A percentile compares a stretch with the other conserved stretches of the same genome.
Conservation (phyloP, 129 eudicot species). For the Ambrosia trifida region DNA sequence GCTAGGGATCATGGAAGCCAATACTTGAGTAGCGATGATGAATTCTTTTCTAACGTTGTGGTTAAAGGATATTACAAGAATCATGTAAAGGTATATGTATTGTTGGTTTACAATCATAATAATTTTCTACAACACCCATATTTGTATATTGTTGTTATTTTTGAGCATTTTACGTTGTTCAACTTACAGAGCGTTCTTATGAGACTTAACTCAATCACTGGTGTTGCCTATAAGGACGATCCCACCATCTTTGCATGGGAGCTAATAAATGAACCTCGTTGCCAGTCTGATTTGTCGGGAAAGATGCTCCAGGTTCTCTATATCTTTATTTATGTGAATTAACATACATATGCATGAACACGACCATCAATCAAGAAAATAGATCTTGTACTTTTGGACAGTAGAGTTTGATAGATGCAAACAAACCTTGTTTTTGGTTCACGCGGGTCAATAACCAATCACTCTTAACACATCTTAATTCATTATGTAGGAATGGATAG, state of each 20-base stretch:
- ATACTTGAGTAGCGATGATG: slow-evolving; percentile 36
- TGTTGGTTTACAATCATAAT: no score
- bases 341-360: background rate
- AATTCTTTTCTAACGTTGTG: slow-evolving; percentile 34
- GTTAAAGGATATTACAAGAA: slow-evolving; percentile 39
- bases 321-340: background rate
- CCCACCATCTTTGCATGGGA: slow-evolving; percentile 70
- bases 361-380: background rate
- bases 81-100: slow-evolving; percentile 31
- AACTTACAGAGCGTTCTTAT: slow-evolving; percentile 38
- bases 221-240: slow-evolving; percentile 54
- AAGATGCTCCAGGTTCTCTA: slow-evolving; percentile 42
- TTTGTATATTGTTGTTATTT: no score
- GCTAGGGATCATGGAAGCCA: slow-evolving; percentile 40
- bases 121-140: no score
- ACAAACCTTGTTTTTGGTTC: background rate
- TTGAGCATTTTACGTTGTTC: background rate
- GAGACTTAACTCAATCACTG: slow-evolving; percentile 45
- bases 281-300: slow-evolving; percentile 55
- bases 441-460: no score
- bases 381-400: background rate
- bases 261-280: slow-evolving; percentile 69
- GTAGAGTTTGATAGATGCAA: background rate
- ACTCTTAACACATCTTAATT: background rate
- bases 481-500: slow-evolving; percentile 33